Conservation (phyloP, 768 basidiomycete species). For the Amanita jacksonii region DNA sequence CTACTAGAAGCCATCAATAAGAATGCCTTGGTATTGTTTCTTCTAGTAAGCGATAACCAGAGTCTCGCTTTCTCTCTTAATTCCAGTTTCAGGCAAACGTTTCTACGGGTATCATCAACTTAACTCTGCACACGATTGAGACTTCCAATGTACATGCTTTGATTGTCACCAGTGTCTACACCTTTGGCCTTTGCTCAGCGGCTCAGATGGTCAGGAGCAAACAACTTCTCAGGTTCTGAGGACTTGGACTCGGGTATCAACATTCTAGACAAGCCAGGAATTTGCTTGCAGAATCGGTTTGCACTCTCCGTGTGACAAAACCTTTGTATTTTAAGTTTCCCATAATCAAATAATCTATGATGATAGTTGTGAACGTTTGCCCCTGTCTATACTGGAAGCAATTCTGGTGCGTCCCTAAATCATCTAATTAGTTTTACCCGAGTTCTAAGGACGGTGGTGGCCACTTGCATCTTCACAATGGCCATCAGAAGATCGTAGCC, state of each 20-base stretch:
- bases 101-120: conserved; percentile 75
- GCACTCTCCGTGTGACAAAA: too few species aligned
- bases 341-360: not conserved
- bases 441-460: too few species aligned
- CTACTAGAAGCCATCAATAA: conserved; percentile 77
- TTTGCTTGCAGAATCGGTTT: too few species aligned
- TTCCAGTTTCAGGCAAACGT: conserved; percentile 63
- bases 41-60: conserved; percentile 47
- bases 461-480: conserved; percentile 5
- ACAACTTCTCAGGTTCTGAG: conserved; percentile 2
- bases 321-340: not conserved
- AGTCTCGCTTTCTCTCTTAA: not conserved
- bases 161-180: conserved; percentile 52
- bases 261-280: not conserved
- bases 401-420: not conserved
- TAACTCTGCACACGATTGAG: conserved; percentile 79
- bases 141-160: conserved; percentile 46
- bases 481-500: conserved; percentile 7
- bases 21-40: conserved; percentile 73
- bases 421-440: not conserved
- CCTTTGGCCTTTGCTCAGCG: conserved; percentile 42
- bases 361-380: too few species aligned
- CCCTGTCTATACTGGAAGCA: not conserved
- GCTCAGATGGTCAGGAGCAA: conserved; percentile 41
- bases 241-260: not conserved